These are phyloP conservation scores for Globisporangium rhizosaccharum DNA, from an alignment of 352 stramenopile species.

Conservation along the genomic window DNA sequence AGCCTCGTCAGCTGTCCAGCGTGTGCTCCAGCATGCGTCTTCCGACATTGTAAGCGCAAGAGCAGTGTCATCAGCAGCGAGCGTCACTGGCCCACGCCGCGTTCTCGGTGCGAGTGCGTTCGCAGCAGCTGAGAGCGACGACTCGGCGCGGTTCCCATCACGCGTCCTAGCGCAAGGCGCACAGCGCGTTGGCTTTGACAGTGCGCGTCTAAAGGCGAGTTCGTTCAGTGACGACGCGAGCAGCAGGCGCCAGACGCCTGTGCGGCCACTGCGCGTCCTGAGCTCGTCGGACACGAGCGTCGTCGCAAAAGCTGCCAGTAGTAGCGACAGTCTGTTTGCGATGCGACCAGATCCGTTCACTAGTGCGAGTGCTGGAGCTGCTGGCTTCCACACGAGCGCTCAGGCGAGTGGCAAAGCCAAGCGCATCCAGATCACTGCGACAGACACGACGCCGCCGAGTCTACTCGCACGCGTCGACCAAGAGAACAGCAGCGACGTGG, in stretches of 20 bases:
- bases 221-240: constrained; percentile 20
- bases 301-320: constrained; percentile 15
- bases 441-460: constrained; percentile 14
- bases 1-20: constrained; percentile 10
- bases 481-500: constrained; percentile 5
- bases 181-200: constrained; percentile 31
- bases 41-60: constrained; percentile 2
- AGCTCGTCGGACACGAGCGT: constrained; percentile 13
- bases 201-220: constrained; percentile 16
- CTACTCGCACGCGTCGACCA: constrained; percentile 3
- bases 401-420: constrained; percentile 23
- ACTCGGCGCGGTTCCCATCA: constrained; percentile 6
- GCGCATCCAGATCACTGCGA: constrained; percentile 26
- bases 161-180: constrained; percentile 39
- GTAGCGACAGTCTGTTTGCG: constrained; percentile 26
- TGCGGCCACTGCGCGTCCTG: constrained; percentile 31
- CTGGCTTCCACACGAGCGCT: constrained; percentile 27
- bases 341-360: constrained; percentile 17
- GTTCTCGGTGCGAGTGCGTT: constrained; percentile 14
- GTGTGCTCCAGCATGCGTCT: constrained; percentile 15
- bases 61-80: neutral
- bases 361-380: constrained; percentile 8
- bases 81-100: constrained; percentile 18
- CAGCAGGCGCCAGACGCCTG: constrained; percentile 15
- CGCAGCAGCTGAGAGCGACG: constrained; percentile 4